Base-by-base conservation (phyloP, 805 yeast genomes). In the Candida chilensis region DNA sequence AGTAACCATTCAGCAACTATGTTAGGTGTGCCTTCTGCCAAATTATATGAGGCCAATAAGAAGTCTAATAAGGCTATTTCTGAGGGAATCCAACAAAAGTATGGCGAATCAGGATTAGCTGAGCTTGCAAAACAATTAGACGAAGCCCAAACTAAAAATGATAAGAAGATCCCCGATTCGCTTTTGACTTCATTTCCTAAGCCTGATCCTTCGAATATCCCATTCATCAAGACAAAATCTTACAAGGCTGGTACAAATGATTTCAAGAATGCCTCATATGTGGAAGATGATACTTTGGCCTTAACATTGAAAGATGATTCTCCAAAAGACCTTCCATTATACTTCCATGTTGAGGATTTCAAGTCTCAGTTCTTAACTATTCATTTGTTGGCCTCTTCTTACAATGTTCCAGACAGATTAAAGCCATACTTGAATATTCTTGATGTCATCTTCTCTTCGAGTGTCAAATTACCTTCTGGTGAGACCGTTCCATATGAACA, bases 341-440 rank as follows among this genome's bases (percentile, higher is more conserved):
- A 74, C 37, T 48, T 88, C 30, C 92, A 86, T 47, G 67, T 82
- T 41, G 96, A 92, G 52, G 73, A 79, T 38, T 79, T 73, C 46
- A 70, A 77, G 32, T 83, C 96, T 1, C 78, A 82, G 44, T 92
- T 90, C 48, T 72, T 84, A 20, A 74, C 81, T 10, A 63, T 87
- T 14, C 72, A 76, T 34, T 48, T 85, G 22, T 50, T 78, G 21
- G 50, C 83, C 46, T 71, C 78, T 7, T 71, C 84, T 1, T 65
- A 57, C 27, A 63, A 44, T 27, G 60, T 74, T 15, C 78, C 70
- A 30, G 57, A 66, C 16, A 45, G 56, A 2, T 56, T 78, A 11
- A 57, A 87, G 31, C 80, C 83, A 2, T 78, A 80, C 35, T 61
- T 84, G 38, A 74, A 77, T 14, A 48, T 88, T 7, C 62, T 78